Conservation (phyloP, 768 basidiomycete species). For the Rhodotorula graminis region DNA sequence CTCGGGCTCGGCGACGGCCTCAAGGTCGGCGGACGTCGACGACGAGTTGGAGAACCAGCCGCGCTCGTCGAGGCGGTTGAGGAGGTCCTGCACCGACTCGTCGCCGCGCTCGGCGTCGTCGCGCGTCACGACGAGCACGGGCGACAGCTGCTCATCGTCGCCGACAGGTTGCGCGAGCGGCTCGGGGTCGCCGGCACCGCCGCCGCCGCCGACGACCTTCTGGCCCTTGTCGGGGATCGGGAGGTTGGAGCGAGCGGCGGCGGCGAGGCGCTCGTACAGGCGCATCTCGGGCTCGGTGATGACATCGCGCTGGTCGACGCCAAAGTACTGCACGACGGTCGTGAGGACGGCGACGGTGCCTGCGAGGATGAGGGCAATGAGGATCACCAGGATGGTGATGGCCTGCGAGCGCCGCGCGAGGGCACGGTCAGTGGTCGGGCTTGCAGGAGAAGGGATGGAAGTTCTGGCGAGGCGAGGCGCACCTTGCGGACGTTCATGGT, state of each 20-base stretch:
- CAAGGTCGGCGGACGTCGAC: background rate
- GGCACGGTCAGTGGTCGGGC: no score
- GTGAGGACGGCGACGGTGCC: conserved; percentile 89
- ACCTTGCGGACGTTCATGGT: background rate
- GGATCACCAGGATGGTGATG: conserved; percentile 47
- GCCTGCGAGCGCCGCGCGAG: background rate
- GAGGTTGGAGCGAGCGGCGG: background rate
- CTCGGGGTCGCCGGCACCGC: background rate
- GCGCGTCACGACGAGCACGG: background rate
- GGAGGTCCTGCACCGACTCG: conserved; percentile 17
- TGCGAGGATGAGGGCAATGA: conserved; percentile 71
- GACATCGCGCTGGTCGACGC: conserved; percentile 40
- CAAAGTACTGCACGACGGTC: conserved; percentile 59
- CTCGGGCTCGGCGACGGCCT: background rate
- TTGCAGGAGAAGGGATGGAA: no score
- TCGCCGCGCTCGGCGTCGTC: conserved; percentile 6
- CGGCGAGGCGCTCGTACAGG: conserved; percentile 23
- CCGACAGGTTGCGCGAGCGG: background rate
- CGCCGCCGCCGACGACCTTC: background rate
- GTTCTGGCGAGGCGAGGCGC: background rate
- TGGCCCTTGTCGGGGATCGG: conserved; percentile 4
- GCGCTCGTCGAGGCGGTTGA: conserved; percentile 22
- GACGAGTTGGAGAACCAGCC: conserved; percentile 15
- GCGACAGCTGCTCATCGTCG: background rate
- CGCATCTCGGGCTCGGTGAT: conserved; percentile 39